Percentiles rank a stretch among this genome's conserved stretches.
These are phyloP conservation scores for Zelonia costaricensis DNA, from an alignment of 208 protist genomes.

Conservation along the genomic window DNA sequence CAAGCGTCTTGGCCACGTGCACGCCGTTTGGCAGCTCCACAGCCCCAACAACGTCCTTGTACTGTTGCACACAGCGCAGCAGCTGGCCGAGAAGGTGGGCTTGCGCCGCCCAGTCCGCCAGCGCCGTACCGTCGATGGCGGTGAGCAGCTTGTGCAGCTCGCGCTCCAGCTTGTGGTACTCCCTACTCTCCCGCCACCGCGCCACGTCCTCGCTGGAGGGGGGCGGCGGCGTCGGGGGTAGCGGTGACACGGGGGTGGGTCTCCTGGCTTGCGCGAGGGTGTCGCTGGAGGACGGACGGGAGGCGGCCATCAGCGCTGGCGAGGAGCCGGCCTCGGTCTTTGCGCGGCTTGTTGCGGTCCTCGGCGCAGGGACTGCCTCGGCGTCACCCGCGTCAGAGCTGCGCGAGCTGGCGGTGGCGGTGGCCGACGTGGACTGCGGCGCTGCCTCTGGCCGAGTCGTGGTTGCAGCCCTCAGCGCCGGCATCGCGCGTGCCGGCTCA, in stretches of 20 bases:
- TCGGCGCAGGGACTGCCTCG: no score
- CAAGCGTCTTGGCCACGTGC: slow-evolving; percentile 42
- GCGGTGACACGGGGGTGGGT: not conserved
- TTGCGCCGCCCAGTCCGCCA: slow-evolving; percentile 21
- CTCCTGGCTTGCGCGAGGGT: not conserved
- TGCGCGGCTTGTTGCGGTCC: no score
- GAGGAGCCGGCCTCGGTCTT: no score
- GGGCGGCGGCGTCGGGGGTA: not conserved
- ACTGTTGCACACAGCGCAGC: slow-evolving; percentile 11
- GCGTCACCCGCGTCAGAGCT: no score
- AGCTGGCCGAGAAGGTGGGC: slow-evolving; percentile 24
- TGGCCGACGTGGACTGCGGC: no score
- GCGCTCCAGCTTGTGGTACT: slow-evolving; percentile 14
- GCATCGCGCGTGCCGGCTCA: no score
- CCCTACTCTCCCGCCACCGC: slow-evolving; percentile 12
- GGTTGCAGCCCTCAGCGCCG: no score
- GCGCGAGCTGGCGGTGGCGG: no score
- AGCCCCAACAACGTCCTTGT: slow-evolving; percentile 25
- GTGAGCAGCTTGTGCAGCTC: slow-evolving; percentile 16
- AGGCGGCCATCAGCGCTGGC: no score
- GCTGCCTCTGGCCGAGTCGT: no score
- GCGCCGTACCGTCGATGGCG: slow-evolving; percentile 17
- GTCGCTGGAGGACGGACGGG: no score
- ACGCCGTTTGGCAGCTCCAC: slow-evolving; percentile 38
- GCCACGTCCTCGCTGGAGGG: not conserved